These are phyloP conservation scores for Dactylella cylindrospora DNA, from an alignment of 2,329 filamentous ascomycete species.

Conservation along the genomic window DNA sequence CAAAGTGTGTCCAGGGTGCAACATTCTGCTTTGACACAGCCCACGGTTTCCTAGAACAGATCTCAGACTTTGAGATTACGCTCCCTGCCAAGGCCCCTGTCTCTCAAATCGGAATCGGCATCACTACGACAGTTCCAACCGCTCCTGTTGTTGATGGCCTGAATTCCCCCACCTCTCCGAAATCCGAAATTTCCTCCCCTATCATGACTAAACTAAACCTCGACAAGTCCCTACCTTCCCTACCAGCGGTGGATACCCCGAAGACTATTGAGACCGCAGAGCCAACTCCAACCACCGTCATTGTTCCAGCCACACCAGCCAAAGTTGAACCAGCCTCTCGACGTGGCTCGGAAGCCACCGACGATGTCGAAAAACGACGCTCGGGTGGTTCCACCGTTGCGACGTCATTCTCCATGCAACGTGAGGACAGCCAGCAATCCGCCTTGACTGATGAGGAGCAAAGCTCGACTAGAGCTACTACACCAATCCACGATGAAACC, in stretches of 20 bases:
- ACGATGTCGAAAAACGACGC: slow-evolving; percentile 21
- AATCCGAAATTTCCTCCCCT: slow-evolving; percentile 24
- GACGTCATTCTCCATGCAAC: slow-evolving; percentile 35
- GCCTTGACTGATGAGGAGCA: slow-evolving; percentile 34
- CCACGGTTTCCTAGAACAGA: slow-evolving; percentile 78
- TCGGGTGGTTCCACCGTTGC: slow-evolving; percentile 19
- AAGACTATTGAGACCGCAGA: slow-evolving; percentile 5
- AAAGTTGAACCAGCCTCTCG: slow-evolving; percentile 29
- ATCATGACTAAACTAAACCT: slow-evolving; percentile 28
- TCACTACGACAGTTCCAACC: slow-evolving; percentile 37
- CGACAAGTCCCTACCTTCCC: slow-evolving; percentile 25
- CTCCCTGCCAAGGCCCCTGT: slow-evolving; percentile 7
- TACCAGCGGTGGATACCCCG: slow-evolving; percentile 20
- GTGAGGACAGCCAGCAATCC: slow-evolving; percentile 39
- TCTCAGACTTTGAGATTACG: slow-evolving; percentile 80
- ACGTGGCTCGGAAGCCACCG: too few species aligned
- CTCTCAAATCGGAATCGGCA: slow-evolving; percentile 41
- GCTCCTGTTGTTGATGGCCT: slow-evolving; percentile 41
- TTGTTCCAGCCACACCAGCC: slow-evolving; percentile 19
- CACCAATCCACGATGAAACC: slow-evolving; percentile 43
- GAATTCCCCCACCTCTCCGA: slow-evolving; percentile 4
- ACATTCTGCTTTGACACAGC: slow-evolving; percentile 89
- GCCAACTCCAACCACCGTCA: too few species aligned
- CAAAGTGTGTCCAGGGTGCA: slow-evolving; percentile 82
- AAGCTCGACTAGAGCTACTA: slow-evolving; percentile 46